Evolutionary conservation across 805 yeast genomes (phyloP).

Genomic region (Helenozyma baotianmanensis): DNA sequence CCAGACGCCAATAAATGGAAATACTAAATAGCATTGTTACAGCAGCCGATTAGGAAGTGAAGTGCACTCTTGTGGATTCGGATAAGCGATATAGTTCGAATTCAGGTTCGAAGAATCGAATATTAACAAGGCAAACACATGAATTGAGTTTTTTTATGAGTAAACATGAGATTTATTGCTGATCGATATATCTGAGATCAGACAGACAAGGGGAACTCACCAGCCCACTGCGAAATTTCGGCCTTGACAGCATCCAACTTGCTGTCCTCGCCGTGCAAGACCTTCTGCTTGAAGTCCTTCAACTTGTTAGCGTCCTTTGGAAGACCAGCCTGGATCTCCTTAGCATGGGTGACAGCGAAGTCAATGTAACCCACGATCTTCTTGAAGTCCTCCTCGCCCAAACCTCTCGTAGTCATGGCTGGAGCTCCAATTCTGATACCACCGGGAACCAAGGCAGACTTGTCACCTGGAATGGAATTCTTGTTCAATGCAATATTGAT

Average conservation of each 20-base stretch:
- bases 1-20: no score
- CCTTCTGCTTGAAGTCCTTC: slow-evolving; percentile 82
- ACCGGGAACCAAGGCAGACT: slow-evolving; percentile 93
- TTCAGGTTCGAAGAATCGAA: no score
- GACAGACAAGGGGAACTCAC: slow-evolving; percentile 62
- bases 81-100: no score
- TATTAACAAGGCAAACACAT: no score
- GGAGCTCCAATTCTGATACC: slow-evolving; percentile 98
- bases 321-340: slow-evolving; percentile 66
- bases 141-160: no score
- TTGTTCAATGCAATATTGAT: slow-evolving; percentile 94
- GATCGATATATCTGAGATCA: no score
- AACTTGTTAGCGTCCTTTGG: slow-evolving; percentile 93
- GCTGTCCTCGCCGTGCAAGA: slow-evolving; percentile 63
- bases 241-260: slow-evolving; percentile 56
- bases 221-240: slow-evolving; percentile 90
- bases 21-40: no score
- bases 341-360: slow-evolving; percentile 65
- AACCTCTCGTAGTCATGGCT: slow-evolving; percentile 97
- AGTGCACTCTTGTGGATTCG: no score
- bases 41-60: no score
- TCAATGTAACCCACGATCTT: slow-evolving; percentile 62
- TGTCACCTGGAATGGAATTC: slow-evolving; percentile 97
- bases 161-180: no score
- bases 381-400: slow-evolving; percentile 80